phyloP scores from a whole-genome alignment of 1,139 yeast genomes.

The Pichia cactophila region DNA sequence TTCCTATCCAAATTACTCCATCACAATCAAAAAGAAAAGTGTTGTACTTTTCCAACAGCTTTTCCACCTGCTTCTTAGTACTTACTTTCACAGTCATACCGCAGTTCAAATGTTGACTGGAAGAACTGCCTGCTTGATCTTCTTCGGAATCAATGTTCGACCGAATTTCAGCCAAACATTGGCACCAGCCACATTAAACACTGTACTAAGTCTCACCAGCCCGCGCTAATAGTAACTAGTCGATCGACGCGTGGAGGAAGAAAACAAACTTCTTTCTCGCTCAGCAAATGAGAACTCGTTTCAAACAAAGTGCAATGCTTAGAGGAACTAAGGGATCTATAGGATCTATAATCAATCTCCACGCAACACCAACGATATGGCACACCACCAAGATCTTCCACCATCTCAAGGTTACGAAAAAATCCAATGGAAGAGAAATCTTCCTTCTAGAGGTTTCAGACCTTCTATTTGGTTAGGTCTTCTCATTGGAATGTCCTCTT shows the following conservation, averaged over 20 bases:
- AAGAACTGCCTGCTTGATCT: too few species aligned
- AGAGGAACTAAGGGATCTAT: too few species aligned
- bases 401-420: slow-evolving; percentile 84
- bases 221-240: too few species aligned
- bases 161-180: too few species aligned
- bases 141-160: too few species aligned
- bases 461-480: slow-evolving; percentile 66
- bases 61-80: slow-evolving; percentile 39
- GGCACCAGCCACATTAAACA: too few species aligned
- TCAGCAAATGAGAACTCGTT: neutral
- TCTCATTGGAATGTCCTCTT: slow-evolving; percentile 54
- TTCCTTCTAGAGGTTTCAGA: slow-evolving; percentile 80
- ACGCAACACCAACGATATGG: slow-evolving; percentile 17
- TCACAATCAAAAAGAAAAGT: slow-evolving; percentile 90
- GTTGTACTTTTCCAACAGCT: slow-evolving; percentile 59
- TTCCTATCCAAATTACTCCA: slow-evolving; percentile 89
- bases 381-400: slow-evolving; percentile 67
- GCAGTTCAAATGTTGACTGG: neutral
- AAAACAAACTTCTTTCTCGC: too few species aligned
- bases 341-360: too few species aligned
- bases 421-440: slow-evolving; percentile 82
- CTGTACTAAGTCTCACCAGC: too few species aligned
- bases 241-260: too few species aligned
- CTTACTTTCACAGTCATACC: slow-evolving; percentile 33
- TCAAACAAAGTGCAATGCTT: too few species aligned